Base-by-base conservation (phyloP, 805 yeast genomes). In the Zygosaccharomyces pseudorouxii region DNA sequence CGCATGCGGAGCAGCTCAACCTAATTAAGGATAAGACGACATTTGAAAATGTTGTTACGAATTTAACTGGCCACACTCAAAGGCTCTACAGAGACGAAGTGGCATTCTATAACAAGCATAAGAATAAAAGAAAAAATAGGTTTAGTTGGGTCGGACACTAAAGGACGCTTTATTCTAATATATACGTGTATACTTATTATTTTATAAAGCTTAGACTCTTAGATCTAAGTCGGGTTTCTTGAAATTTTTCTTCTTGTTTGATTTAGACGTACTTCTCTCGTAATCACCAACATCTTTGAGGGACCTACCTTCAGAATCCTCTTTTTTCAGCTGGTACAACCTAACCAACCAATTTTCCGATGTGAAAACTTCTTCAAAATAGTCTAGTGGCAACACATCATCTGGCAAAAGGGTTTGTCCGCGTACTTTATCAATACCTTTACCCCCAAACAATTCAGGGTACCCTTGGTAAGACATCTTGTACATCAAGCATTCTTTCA, bases 321-420 rank as follows among this genome's bases (percentile, higher is more conserved):
- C 75, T 52, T 89, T 92, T 70, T 89, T 93, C 57, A 93, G 86
- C 75, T 89, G 86, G 73, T 88, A 93, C 52, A 93, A 79, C 71
- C 99, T 81, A 16, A 93, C 97, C 58, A 93, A 78, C 97, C 97
- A 95, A 75, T 93, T 95, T 65, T 89, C 96, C 41, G 92, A 77
- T 1, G 99, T 93, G 72, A 84, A 93, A 0, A 84, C 99, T 74
- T 93, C 99, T 60, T 93, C 98, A 36, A 92, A 75, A 46, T 83
- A 83, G 63, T 84, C 84, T 59, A 92, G 74, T 36, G 79, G 74
- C 29, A 76, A 76, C 38, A 79, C 73, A 45, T 71, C 71, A 20
- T 63, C 61, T 1, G 70, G 64, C 2, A 82, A 80, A 54, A 93
- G 82, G 50, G 70, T 73, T 71, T 93, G 98, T 55, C 81, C 79